Base-by-base conservation (phyloP, 208 protist genomes). In the Trypanosoma brucei region DNA sequence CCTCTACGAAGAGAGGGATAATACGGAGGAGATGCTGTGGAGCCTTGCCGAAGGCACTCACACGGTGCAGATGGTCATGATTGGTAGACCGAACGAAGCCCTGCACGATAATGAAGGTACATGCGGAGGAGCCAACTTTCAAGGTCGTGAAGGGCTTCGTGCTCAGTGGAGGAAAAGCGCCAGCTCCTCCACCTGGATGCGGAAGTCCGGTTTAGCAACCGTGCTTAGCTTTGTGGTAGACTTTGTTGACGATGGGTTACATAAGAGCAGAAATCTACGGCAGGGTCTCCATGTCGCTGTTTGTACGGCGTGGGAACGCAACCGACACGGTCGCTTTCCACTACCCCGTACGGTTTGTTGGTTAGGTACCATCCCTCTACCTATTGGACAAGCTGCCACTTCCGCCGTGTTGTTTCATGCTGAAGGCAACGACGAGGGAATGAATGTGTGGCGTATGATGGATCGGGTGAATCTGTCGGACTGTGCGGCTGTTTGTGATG, bases 301-400 rank as follows among this genome's bases (percentile, higher is more conserved):
- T 9, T 40, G 36, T 39, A 9, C 48, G 42, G 44, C 31, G 13
- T 59, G 36, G 54, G 54, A 64, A 45, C 2, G 22, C 14, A 53
- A 5, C 6, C 36, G 46, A 34, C 48, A 56, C 37, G 56, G 60
- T 33, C 61, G 68, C 8, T 58, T 73, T n/a, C 55, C 61, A 35
- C 31, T 73, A 1, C 68, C 68, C 50, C 68, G 55, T 48, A 38
- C 9, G 34, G 39, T 73, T 22, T 67, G 55, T 57, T 73, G 68
- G 68, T 14, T 66, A 11, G 48, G 42, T 36, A 48, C 46, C 1
- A 35, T 51, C 8, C 68, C 68, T 31, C 48, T 73, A 3, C 68
- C 68, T 38, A 65, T 73, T 51, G 68, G 68, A 22, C 14, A 52
- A 36, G 68, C 59, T 48, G 11, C 49, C 31, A 56, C 37, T 8